These are phyloP conservation scores for Rachicladosporium sp. DNA, from an alignment of 2,329 filamentous ascomycete species.

Conservation along the genomic window DNA sequence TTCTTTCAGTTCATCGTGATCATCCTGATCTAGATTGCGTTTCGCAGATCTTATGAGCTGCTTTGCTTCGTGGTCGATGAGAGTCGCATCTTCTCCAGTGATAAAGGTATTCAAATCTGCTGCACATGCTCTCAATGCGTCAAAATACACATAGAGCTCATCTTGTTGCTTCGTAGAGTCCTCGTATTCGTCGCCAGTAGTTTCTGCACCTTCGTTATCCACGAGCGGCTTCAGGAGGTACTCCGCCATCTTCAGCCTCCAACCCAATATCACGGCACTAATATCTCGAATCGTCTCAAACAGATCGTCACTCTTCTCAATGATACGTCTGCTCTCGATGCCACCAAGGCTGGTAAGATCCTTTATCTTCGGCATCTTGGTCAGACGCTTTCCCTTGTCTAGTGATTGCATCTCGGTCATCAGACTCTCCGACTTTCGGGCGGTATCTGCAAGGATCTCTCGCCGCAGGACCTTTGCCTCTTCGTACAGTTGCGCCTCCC, in stretches of 20 bases:
- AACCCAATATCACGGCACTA: conserved; percentile 56
- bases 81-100: conserved; percentile 62
- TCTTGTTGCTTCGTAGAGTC: conserved; percentile 80
- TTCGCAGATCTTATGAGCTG: conserved; percentile 18
- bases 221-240: conserved; percentile 64
- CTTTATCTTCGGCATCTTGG: conserved; percentile 35
- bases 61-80: conserved; percentile 62
- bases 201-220: conserved; percentile 67
- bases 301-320: conserved; percentile 55
- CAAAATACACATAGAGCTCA: conserved; percentile 75
- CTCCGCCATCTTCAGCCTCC: conserved; percentile 60
- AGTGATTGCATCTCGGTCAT: conserved; percentile 48
- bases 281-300: conserved; percentile 59
- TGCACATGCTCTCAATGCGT: conserved; percentile 60
- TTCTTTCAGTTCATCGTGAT: conserved; percentile 43
- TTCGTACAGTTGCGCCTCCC: conserved; percentile 65
- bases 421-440: conserved; percentile 46
- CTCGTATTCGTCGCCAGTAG: conserved; percentile 82
- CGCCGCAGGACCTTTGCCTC: conserved; percentile 62
- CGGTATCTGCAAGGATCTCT: conserved; percentile 56
- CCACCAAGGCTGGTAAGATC: conserved; percentile 45
- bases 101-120: conserved; percentile 68
- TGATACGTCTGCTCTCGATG: conserved; percentile 57
- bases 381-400: conserved; percentile 41
- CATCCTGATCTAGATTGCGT: conserved; percentile 35